Conservation (phyloP, 805 yeast genomes). For the Hanseniaspora clermontiae region DNA sequence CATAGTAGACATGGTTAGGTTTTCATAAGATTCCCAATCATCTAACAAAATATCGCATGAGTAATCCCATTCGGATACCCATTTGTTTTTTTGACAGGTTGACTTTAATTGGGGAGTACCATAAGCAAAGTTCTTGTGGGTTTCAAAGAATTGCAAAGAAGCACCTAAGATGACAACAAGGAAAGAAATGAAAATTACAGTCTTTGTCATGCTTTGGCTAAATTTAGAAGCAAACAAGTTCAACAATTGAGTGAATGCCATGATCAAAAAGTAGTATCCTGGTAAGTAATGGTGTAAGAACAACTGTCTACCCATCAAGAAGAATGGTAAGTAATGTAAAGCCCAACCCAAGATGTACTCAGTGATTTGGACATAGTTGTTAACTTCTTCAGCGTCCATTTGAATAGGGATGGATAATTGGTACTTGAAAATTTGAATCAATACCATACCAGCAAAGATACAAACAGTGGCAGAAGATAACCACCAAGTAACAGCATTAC, state of each 20-base stretch:
- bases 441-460: constrained; percentile 37
- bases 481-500: constrained; percentile 79
- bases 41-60: constrained; percentile 51
- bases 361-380: constrained; percentile 51
- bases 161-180: constrained; percentile 38
- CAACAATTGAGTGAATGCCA: constrained; percentile 59
- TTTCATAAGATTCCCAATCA: constrained; percentile 22
- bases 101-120: constrained; percentile 68
- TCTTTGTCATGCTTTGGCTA: constrained; percentile 21
- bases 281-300: constrained; percentile 91
- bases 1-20: constrained; percentile 12
- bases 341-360: constrained; percentile 59
- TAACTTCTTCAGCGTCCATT: constrained; percentile 41
- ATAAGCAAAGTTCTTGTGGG: constrained; percentile 61
- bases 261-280: constrained; percentile 74
- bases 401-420: constrained; percentile 45
- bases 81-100: constrained; percentile 50
- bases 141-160: constrained; percentile 42
- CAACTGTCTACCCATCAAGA: constrained; percentile 82
- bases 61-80: constrained; percentile 71
- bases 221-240: constrained; percentile 38
- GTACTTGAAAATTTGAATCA: constrained; percentile 44
- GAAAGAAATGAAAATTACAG: constrained; percentile 33
- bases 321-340: constrained; percentile 61
- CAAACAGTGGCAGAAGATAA: constrained; percentile 42